A percentile compares a stretch with the other conserved stretches of the same genome.
These are phyloP conservation scores for Globisporangium paroecandrum DNA, from an alignment of 352 stramenopile genomes.

Conservation along the genomic window DNA sequence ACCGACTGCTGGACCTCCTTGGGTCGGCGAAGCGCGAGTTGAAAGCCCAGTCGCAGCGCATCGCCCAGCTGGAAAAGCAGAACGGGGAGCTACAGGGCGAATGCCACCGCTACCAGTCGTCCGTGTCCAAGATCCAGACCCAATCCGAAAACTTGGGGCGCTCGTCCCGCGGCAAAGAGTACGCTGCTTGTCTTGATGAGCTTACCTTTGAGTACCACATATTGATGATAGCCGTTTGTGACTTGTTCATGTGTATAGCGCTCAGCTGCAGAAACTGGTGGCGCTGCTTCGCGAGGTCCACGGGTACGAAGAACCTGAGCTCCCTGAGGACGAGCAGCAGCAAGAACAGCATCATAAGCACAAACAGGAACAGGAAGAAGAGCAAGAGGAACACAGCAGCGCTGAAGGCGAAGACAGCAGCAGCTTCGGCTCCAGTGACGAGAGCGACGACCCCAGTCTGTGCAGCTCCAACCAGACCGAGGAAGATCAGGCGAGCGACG, in stretches of 20 bases:
- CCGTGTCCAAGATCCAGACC: slow-evolving; percentile 15
- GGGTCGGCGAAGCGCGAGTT: slow-evolving; percentile 12
- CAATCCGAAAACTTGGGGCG: slow-evolving; percentile 16
- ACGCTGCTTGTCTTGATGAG: not conserved
- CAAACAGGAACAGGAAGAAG: slow-evolving; percentile 21
- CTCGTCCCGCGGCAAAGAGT: slow-evolving; percentile 17
- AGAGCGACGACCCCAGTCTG: slow-evolving; percentile 1
- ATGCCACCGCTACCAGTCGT: slow-evolving; percentile 10
- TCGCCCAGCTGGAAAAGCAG: slow-evolving; percentile 9
- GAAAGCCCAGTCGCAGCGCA: slow-evolving; percentile 2
- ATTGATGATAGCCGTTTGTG: slow-evolving; percentile 2
- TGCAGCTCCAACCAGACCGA: slow-evolving; percentile 51
- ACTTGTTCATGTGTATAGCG: slow-evolving; percentile 20
- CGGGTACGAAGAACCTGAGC: slow-evolving; percentile 26
- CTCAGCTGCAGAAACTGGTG: slow-evolving; percentile 41
- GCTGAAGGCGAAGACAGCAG: slow-evolving; percentile 23
- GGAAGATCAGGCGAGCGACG: slow-evolving; percentile 18
- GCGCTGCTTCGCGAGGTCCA: slow-evolving; percentile 28
- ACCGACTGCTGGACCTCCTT: slow-evolving; percentile 11
- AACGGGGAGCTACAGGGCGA: slow-evolving; percentile 7
- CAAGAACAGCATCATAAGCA: slow-evolving; percentile 17
- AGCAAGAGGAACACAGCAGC: not conserved
- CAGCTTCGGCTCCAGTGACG: slow-evolving; percentile 4
- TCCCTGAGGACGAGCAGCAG: slow-evolving; percentile 29
- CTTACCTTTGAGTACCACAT: not conserved